These are phyloP conservation scores for Mimosa pudica DNA, from an alignment of 306 rosid species.

Conservation along the genomic window DNA sequence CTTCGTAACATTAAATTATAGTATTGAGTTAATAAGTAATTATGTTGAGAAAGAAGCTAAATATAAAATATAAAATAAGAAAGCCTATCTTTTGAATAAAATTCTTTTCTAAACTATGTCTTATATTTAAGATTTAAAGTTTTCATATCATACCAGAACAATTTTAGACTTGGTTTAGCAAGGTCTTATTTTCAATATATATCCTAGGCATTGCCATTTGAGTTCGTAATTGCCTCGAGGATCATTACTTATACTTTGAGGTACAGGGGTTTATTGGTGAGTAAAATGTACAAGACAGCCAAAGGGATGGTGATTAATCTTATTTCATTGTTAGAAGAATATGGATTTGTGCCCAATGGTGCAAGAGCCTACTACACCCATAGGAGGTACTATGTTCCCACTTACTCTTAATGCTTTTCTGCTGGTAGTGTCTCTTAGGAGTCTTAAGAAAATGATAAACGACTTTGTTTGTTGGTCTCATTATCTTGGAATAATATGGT, in stretches of 20 bases:
- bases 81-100: no score
- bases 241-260: conserved; percentile 4
- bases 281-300: conserved; percentile 87
- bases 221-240: neutral
- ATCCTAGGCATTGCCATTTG: neutral
- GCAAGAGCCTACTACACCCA: conserved; percentile 85
- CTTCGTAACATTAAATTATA: no score
- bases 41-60: no score
- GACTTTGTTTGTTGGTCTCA: neutral
- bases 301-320: conserved; percentile 68
- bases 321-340: conserved; percentile 62
- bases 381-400: conserved; percentile 58
- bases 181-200: neutral
- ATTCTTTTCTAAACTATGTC: no score
- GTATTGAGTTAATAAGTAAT: no score
- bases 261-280: conserved; percentile 75
- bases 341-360: conserved; percentile 84
- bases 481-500: neutral
- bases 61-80: no score
- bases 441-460: neutral
- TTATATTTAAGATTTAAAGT: neutral
- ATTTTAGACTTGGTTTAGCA: neutral
- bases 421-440: conserved; percentile 3
- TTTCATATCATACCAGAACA: neutral
- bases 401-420: neutral